A percentile compares a stretch with the other conserved stretches of the same genome.
Evolutionary conservation across 345 rosid species (phyloP).

Genomic region (Linum lewisii): DNA sequence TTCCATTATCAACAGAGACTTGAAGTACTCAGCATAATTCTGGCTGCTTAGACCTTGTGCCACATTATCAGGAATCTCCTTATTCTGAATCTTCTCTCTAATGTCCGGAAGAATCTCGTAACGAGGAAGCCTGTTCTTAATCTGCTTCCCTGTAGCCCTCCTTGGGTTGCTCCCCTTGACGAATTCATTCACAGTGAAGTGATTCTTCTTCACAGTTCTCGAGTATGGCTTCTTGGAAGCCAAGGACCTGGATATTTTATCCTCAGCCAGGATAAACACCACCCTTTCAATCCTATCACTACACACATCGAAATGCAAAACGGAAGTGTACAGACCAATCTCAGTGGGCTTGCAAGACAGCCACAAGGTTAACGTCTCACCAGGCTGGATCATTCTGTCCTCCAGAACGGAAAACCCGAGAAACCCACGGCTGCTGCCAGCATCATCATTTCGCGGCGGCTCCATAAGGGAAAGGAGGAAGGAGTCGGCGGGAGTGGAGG

Average conservation of each 20-base stretch:
- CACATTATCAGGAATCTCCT: neutral
- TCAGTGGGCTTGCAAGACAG: slow-evolving; percentile 61
- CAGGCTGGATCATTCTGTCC: slow-evolving; percentile 73
- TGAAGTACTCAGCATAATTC: slow-evolving; percentile 3
- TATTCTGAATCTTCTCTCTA: slow-evolving; percentile 2
- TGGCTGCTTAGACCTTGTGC: neutral
- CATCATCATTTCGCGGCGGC: slow-evolving; percentile 32
- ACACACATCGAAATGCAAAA: slow-evolving; percentile 48
- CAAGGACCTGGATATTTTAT: slow-evolving; percentile 3
- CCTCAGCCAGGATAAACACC: slow-evolving; percentile 7
- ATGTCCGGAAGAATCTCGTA: neutral
- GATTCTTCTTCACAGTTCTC: neutral
- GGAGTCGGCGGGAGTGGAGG: slow-evolving; percentile 47
- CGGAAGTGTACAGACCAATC: slow-evolving; percentile 61
- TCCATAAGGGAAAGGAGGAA: slow-evolving; percentile 61
- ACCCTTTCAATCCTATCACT: slow-evolving; percentile 34
- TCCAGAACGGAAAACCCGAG: slow-evolving; percentile 41
- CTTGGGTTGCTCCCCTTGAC: slow-evolving; percentile 3
- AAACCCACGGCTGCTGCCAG: slow-evolving; percentile 23
- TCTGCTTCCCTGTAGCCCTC: neutral
- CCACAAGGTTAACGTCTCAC: slow-evolving; percentile 55
- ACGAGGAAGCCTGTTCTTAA: neutral
- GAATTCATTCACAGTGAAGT: neutral
- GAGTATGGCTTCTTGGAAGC: slow-evolving; percentile 7
- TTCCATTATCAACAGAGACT: slow-evolving; percentile 7